Evolutionary conservation across 225 moss, liverwort and hornwort genomes (phyloP).

Genomic region (Marchantia polymorpha): DNA sequence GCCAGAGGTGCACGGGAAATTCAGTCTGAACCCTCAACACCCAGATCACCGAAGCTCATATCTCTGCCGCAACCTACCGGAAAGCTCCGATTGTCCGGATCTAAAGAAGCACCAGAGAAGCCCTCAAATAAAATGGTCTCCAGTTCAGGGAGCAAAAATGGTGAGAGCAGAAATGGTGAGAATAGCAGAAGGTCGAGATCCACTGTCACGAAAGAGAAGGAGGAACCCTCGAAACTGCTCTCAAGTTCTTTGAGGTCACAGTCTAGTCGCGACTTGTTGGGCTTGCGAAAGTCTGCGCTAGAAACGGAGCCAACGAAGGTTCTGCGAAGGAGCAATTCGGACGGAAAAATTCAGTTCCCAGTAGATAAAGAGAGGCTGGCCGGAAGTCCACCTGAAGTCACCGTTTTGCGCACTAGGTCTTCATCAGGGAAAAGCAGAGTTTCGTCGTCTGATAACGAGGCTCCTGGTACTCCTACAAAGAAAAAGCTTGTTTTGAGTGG

Average conservation of each 20-base stretch:
- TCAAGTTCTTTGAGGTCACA: constrained; percentile 25
- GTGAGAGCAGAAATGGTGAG: constrained; percentile 8
- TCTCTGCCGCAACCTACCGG: constrained; percentile 35
- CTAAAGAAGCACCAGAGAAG: constrained; percentile 34
- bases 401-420: constrained; percentile 29
- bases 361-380: constrained; percentile 25
- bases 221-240: constrained; percentile 23
- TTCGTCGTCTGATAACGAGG: constrained; percentile 30
- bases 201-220: constrained; percentile 9
- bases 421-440: constrained; percentile 30
- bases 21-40: constrained; percentile 32
- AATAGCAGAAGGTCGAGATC: constrained; percentile 22
- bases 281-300: constrained; percentile 21
- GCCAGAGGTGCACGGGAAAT: constrained; percentile 24
- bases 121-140: constrained; percentile 21
- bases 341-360: constrained; percentile 27
- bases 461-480: constrained; percentile 16
- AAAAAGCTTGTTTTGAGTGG: constrained; percentile 18
- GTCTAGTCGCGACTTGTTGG: constrained; percentile 25
- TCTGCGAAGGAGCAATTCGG: constrained; percentile 32
- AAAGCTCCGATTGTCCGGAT: constrained; percentile 28
- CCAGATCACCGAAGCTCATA: constrained; percentile 40
- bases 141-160: constrained; percentile 14
- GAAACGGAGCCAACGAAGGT: constrained; percentile 33
- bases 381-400: constrained; percentile 35